Evolutionary conservation across 768 basidiomycete genomes (phyloP), one percentile per base, ranked within the genome.

Genomic region (Glaciozyma martinii): DNA sequence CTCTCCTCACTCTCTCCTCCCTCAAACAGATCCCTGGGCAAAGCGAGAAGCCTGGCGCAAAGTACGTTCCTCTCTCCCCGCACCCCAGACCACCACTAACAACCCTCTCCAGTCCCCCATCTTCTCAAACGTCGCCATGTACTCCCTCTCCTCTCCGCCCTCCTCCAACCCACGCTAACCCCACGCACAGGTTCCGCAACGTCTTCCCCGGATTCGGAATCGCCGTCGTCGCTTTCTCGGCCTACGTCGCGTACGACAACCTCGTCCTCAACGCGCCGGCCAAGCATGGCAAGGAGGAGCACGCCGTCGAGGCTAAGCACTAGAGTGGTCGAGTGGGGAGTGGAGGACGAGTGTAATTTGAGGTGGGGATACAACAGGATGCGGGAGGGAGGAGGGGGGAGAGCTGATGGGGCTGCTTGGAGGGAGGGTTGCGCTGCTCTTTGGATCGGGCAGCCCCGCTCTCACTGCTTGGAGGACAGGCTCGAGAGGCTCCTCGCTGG

Each of bases 121-220:
- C 66, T 67, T 71, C 66, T 47, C 58, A 3, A 62, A 59, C 56
- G 53, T 60, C 25, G 60, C 65, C 42, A 70, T 70, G 68, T 70
- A 7, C 19, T 27, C 40, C 1, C 2, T 1, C 33, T 16, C 8
- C n/a, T 21, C 23, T 18, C 29, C 4, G n/a, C 33, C 30, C 12
- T 27, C 42, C 23, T 32, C 29, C 46, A 2, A 7, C n/a, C 3
- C 50, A 15, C 30, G 53, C 33, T 63, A 30, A 18, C 47, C 27
- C 12, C 12, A 1, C 32, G 7, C 82, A 83, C 71, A 92, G 92
- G 89, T 86, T 97, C 80, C 80, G 86, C 72, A 90, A 83, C 79
- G 76, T 94, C 70, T 92, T 97, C 77, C 94, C 94, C 42, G 94
- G 94, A 46, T 88, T 98, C 74, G 93, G 92, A 55, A 90, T 90